These are phyloP conservation scores for Lactarius hatsudake DNA, from an alignment of 768 basidiomycete genomes.

Conservation along the genomic window DNA sequence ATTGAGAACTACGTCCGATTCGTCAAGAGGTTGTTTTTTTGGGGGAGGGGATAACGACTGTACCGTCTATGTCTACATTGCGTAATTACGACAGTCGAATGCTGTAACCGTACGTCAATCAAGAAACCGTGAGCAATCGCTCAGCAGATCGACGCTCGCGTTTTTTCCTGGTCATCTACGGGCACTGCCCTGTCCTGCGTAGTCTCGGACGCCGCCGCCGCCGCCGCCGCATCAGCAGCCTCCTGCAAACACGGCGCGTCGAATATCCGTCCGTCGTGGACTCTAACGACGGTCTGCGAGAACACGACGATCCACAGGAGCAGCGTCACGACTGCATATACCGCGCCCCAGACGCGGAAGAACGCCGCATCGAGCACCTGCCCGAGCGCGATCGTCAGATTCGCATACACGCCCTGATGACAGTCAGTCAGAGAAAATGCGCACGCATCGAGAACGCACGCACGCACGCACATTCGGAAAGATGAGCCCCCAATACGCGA, in stretches of 20 bases:
- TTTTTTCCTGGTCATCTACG: neutral
- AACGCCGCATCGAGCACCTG: conserved; percentile 49
- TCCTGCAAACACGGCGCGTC: conserved; percentile 43
- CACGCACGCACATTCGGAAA: conserved; percentile 58
- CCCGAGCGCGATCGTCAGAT: conserved; percentile 54
- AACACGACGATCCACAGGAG: conserved; percentile 53
- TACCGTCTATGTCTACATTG: no score
- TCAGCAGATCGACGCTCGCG: neutral
- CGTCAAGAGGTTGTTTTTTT: no score
- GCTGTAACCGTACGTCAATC: neutral
- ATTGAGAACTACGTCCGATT: no score
- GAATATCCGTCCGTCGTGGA: conserved; percentile 41
- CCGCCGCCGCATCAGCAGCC: neutral
- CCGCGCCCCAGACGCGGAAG: conserved; percentile 56
- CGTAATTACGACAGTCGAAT: no score
- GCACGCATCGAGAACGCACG: no score
- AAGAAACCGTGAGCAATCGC: no score
- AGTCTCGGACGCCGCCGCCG: neutral
- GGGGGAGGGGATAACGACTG: no score
- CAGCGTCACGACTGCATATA: conserved; percentile 50
- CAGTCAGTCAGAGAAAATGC: no score
- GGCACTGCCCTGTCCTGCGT: no score
- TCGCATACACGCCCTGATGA: conserved; percentile 57
- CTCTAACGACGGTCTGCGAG: conserved; percentile 39
- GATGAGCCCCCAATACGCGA: conserved; percentile 65